These are phyloP conservation scores for Solanum habrochaites DNA, from an alignment of 257 asterid genomes.

Conservation along the genomic window DNA sequence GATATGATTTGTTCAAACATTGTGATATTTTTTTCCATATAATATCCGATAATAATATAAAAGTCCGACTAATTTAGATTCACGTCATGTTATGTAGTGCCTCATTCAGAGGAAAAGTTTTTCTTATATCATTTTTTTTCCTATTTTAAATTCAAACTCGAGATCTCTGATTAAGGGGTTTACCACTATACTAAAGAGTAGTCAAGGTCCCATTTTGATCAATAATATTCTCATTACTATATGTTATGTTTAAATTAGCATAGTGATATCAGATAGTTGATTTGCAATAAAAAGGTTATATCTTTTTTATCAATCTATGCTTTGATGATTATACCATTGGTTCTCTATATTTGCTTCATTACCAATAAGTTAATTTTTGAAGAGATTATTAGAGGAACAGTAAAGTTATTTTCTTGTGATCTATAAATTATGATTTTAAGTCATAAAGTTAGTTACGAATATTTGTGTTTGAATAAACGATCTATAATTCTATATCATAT, in stretches of 20 bases:
- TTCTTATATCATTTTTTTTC: fast-evolving
- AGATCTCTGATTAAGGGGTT: not conserved
- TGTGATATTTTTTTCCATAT: not conserved
- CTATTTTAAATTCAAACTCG: not conserved
- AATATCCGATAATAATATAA: no score
- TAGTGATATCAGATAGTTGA: not conserved
- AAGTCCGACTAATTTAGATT: not conserved
- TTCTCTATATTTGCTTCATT: not conserved
- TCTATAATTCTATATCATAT: not conserved
- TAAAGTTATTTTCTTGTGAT: not conserved
- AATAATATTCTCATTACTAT: not conserved
- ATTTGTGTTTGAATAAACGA: not conserved
- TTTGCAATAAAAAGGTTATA: not conserved
- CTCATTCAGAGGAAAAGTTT: fast-evolving
- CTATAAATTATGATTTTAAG: not conserved
- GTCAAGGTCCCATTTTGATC: not conserved
- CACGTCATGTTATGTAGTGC: fast-evolving
- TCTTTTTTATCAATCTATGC: not conserved
- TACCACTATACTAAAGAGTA: not conserved
- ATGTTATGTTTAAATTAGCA: not conserved
- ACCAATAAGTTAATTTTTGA: not conserved
- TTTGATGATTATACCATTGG: not conserved
- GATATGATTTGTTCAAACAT: not conserved
- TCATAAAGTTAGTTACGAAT: fast-evolving
- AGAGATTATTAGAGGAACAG: fast-evolving